A percentile compares a stretch with the other conserved stretches of the same genome.
Conservation (phyloP, 257 asterid species). For the Avicennia marina region DNA sequence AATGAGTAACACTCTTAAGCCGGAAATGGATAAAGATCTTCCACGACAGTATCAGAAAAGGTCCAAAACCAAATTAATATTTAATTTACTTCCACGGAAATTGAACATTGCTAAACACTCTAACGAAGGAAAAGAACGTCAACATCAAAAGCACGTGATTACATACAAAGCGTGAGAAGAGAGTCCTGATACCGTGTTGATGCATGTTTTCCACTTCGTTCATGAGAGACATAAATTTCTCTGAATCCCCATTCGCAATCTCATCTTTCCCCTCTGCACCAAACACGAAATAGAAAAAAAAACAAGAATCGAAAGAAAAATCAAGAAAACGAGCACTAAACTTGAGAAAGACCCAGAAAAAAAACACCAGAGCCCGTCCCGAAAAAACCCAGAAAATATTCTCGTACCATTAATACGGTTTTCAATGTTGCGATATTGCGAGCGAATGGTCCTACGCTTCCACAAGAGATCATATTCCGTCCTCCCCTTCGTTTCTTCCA, state of each 20-base stretch:
- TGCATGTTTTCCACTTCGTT: slow-evolving; percentile 40
- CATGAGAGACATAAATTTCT: slow-evolving; percentile 31
- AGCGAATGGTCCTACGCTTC: slow-evolving; percentile 15
- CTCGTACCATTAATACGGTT: slow-evolving; percentile 27
- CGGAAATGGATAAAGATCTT: background rate
- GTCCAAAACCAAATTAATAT: background rate
- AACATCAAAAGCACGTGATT: background rate
- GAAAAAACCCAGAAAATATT: background rate
- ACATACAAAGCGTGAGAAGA: background rate
- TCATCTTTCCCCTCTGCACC: slow-evolving; percentile 37
- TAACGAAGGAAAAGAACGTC: background rate
- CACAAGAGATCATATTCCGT: background rate
- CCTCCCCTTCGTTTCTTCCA: background rate
- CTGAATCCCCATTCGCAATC: slow-evolving; percentile 22
- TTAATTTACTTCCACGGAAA: background rate
- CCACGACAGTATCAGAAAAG: background rate
- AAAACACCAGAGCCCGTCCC: background rate
- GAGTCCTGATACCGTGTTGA: slow-evolving; percentile 29
- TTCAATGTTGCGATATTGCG: slow-evolving; percentile 21
- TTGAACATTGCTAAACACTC: background rate
- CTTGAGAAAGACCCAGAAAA: background rate
- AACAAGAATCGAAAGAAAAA: background rate
- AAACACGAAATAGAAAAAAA: background rate
- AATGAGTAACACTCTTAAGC: background rate
- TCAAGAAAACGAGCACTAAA: background rate